A percentile compares a stretch with the other conserved stretches of the same genome.
phyloP scores from a whole-genome alignment of 2,329 filamentous ascomycete species.

The Coccinonectria pachysandricola region DNA sequence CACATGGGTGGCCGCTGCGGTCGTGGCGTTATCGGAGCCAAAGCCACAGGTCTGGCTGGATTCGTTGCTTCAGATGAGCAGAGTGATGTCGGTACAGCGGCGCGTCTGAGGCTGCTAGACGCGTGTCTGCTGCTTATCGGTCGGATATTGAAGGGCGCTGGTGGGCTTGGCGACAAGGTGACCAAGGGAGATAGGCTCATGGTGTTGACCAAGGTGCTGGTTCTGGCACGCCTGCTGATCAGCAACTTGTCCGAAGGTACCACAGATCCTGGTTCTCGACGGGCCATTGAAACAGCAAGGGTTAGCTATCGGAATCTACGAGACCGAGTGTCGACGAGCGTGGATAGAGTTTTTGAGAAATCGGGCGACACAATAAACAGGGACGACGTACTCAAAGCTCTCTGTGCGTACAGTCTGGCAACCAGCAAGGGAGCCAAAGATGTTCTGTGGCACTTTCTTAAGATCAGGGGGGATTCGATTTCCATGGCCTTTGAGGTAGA shows the following conservation, averaged over 20 bases:
- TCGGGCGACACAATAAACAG: slow-evolving; percentile 42
- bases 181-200: slow-evolving; percentile 41
- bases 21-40: slow-evolving; percentile 55
- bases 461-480: slow-evolving; percentile 61
- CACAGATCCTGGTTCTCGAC: slow-evolving; percentile 22
- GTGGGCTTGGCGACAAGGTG: slow-evolving; percentile 17
- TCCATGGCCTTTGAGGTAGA: slow-evolving; percentile 46
- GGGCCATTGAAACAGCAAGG: slow-evolving; percentile 47
- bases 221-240: slow-evolving; percentile 64
- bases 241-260: slow-evolving; percentile 55
- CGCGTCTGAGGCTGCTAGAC: slow-evolving; percentile 39
- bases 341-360: slow-evolving; percentile 59
- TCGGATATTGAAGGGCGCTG: slow-evolving; percentile 35
- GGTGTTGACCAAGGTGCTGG: slow-evolving; percentile 58
- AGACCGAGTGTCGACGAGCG: slow-evolving; percentile 51
- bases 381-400: slow-evolving; percentile 54
- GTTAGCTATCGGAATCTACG: slow-evolving; percentile 54
- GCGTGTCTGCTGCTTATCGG: slow-evolving; percentile 40
- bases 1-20: slow-evolving; percentile 71
- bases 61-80: slow-evolving; percentile 28
- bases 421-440: slow-evolving; percentile 73
- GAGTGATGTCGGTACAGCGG: slow-evolving; percentile 23
- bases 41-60: slow-evolving; percentile 45
- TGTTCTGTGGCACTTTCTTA: slow-evolving; percentile 67
- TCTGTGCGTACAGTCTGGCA: slow-evolving; percentile 73